Base-by-base conservation (phyloP, 164 flowering plant genomes). In the Magnolia sinica region DNA sequence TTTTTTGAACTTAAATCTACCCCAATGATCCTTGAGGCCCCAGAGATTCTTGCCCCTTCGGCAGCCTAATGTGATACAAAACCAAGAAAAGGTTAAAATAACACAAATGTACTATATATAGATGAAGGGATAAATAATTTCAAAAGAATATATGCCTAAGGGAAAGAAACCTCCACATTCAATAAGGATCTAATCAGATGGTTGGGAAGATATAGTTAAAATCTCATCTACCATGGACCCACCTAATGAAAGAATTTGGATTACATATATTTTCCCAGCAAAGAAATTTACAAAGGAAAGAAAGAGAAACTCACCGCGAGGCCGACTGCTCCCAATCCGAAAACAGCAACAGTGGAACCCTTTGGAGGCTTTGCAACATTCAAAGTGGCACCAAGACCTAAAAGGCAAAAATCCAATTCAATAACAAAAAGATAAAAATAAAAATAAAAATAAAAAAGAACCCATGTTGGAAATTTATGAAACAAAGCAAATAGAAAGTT, bases 271-370 rank as follows among this genome's bases (percentile, higher is more conserved):
- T 31, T 31, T 1, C 37, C 4, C 37, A 31, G 2, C 37, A 31
- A 31, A 31, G 37, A 31, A 31, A 31, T 2, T 31, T 31, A 31
- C 37, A 31, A 31, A 52, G 59, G 2, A 52, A 14, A 20, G 7
- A 14, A 20, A 31, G 55, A 71, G 63, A 52, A 23, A 79, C 91
- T 88, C 76, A 93, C 94, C 22, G 91, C 94, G 70, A 92, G 92
- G 49, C 98, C 96, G 0, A 93, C 98, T 55, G 96, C 96, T 64
- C 94, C 97, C 52, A 93, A 75, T 64, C 97, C 96, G 73, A 93
- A 93, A 10, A 93, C 68, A 64, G 93, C 98, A 13, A 91, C 92
- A 0, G 90, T 76, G 4, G 88, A 86, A 31, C 96, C 95, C 76
- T 80, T 83, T 14, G 75, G 59, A 0, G 96, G 96, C 80, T 91